Conservation (phyloP, 352 stramenopile species). For the Pythium aristosporum region DNA sequence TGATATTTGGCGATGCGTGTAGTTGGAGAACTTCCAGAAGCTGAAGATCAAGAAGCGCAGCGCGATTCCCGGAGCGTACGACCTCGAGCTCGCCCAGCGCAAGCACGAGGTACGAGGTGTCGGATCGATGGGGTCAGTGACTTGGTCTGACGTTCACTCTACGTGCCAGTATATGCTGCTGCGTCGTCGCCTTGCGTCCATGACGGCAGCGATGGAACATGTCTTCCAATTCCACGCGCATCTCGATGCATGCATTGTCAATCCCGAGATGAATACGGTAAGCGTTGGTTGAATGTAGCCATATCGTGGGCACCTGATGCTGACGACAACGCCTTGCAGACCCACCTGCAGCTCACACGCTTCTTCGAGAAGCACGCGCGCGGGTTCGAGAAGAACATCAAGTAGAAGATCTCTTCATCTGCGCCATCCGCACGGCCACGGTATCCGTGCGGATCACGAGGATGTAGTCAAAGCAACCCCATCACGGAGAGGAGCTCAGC, state of each 20-base stretch:
- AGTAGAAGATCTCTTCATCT: slow-evolving; percentile 9
- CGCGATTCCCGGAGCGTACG: slow-evolving; percentile 22
- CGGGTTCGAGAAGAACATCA: slow-evolving; percentile 33
- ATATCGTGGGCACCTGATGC: background rate
- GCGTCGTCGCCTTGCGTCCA: slow-evolving; percentile 32
- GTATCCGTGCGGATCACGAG: too few species aligned
- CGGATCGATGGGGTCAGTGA: background rate
- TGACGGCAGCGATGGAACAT: slow-evolving; percentile 41
- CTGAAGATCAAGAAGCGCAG: slow-evolving; percentile 25
- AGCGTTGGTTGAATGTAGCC: slow-evolving; percentile 13
- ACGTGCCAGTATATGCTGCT: slow-evolving; percentile 34
- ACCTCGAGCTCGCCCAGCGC: slow-evolving; percentile 25
- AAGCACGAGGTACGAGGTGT: slow-evolving; percentile 22
- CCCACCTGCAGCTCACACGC: slow-evolving; percentile 26
- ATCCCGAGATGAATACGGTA: slow-evolving; percentile 43
- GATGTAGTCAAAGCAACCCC: too few species aligned
- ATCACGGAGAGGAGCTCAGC: too few species aligned
- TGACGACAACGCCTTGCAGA: slow-evolving; percentile 5
- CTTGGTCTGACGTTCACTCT: background rate
- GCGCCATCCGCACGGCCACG: background rate
- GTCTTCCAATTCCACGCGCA: slow-evolving; percentile 53
- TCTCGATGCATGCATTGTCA: slow-evolving; percentile 39
- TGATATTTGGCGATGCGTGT: background rate
- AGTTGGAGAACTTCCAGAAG: slow-evolving; percentile 27
- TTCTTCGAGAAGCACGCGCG: slow-evolving; percentile 31